Evolutionary conservation across 1,139 yeast species (phyloP).

Genomic region (Yamadazyma spencermartinsiae): DNA sequence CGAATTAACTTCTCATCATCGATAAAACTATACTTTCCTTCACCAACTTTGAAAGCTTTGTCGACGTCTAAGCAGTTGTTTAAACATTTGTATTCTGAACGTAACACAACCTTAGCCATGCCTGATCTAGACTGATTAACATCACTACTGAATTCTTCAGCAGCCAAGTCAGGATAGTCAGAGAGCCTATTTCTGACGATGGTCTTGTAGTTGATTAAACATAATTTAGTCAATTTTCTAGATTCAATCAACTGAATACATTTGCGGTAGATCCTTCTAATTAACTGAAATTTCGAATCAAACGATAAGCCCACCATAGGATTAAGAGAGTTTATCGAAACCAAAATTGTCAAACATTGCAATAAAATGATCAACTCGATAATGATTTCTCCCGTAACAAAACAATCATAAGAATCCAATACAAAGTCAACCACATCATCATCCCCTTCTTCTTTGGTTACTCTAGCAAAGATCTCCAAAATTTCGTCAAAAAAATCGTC

Average conservation of each 20-base stretch:
- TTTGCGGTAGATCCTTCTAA: conserved; percentile 48
- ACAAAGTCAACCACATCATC: conserved; percentile 50
- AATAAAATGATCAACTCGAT: conserved; percentile 56
- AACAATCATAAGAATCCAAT: conserved; percentile 62
- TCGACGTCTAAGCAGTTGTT: conserved; percentile 37
- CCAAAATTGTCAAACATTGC: conserved; percentile 50
- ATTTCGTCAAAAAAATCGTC: conserved; percentile 29
- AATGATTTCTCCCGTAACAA: conserved; percentile 52
- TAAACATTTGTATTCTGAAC: conserved; percentile 54
- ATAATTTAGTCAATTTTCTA: conserved; percentile 38
- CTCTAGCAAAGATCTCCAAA: conserved; percentile 25
- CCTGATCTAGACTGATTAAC: conserved; percentile 19
- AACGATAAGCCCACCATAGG: conserved; percentile 29
- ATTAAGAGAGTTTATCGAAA: conserved; percentile 31
- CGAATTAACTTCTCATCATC: conserved; percentile 59
- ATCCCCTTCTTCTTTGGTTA: conserved; percentile 32
- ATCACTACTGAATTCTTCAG: conserved; percentile 20
- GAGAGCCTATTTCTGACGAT: conserved; percentile 36
- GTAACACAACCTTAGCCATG: conserved; percentile 56
- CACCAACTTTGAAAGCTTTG: conserved; percentile 27
- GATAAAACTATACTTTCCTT: conserved; percentile 36
- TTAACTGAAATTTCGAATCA: conserved; percentile 30
- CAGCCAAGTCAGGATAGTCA: conserved; percentile 40
- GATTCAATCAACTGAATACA: conserved; percentile 47
- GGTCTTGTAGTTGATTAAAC: conserved; percentile 29